Base-by-base conservation (phyloP, 345 rosid genomes). In the Pugionium cornutum region DNA sequence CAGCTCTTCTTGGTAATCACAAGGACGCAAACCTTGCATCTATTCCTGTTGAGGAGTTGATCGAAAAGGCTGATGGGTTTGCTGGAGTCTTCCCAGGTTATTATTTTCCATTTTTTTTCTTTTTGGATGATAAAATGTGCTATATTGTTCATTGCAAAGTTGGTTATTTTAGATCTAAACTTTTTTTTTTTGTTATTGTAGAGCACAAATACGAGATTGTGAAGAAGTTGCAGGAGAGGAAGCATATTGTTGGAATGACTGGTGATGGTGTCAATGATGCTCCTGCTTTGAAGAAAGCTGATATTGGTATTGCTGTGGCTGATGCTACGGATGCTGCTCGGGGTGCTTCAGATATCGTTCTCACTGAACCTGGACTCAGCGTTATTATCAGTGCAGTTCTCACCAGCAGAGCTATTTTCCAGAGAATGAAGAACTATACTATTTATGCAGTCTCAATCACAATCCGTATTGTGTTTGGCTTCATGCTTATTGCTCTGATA, bases 281-380 rank as follows among this genome's bases (percentile, higher is more conserved):
- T 53, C 98, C 98, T 55, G 98, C 98, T 68, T 72, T 92, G 70
- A 92, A 92, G 80, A 89, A 83, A 75, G 98, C 98, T 25, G 98
- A 92, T 77, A 92, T 92, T 6, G 98, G 98, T 25, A 92, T 92
- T 64, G 98, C 98, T n/a, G 97, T 92, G 40, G 98, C 89, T 62
- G 98, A 92, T 84, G 98, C 98, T 41, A 92, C 98, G 3, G 98
- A 92, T 78, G 98, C 98, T 48, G 98, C 98, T 68, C 80, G 97
- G 34, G 29, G 98, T 62, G 98, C 98, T 60, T 92, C 98, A 11
- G 98, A 92, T 66, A 92, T 92, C 55, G 98, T 92, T 56, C 98
- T 92, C 41, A 92, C 98, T 43, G 98, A 92, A 75, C 98, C 97
- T 51, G 98, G 98, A 45, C 80, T 92, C 58, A 92, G 98, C 53